Evolutionary conservation across 1,284 basidiomycete genomes (phyloP).

Genomic region (Anthracocystis walkeri): DNA sequence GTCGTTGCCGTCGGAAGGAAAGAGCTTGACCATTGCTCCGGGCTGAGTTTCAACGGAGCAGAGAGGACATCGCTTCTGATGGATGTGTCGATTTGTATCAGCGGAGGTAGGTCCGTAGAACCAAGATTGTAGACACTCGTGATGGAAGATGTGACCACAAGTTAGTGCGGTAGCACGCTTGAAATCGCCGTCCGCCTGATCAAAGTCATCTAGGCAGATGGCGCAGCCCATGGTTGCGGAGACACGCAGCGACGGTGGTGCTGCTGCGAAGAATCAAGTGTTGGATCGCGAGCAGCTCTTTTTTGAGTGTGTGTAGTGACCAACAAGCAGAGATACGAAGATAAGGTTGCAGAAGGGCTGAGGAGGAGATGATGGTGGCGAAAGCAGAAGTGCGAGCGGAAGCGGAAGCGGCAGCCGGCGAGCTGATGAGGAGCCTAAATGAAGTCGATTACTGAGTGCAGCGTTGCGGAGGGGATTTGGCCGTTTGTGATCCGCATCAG

Average conservation of each 20-base stretch:
- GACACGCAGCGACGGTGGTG: neutral
- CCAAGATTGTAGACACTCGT: conserved; percentile 38
- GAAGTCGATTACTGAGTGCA: neutral
- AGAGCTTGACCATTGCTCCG: conserved; percentile 20
- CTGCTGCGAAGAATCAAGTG: neutral
- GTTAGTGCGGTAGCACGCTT: conserved; percentile 32
- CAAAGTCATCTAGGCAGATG: conserved; percentile 51
- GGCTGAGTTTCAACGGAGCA: conserved; percentile 21
- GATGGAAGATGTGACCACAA: conserved; percentile 53
- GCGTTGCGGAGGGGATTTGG: neutral
- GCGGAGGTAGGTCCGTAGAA: conserved; percentile 24
- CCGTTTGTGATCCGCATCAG: neutral
- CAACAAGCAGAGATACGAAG: neutral
- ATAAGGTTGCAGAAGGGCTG: neutral
- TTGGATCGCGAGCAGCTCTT: neutral
- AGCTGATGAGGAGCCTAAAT: neutral
- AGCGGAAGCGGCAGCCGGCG: neutral
- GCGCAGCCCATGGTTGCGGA: conserved; percentile 38
- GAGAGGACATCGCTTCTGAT: conserved; percentile 34
- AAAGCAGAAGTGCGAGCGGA: too few species aligned
- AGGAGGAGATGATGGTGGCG: neutral
- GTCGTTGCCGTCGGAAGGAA: conserved; percentile 42
- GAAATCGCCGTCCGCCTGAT: conserved; percentile 23
- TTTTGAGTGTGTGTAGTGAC: neutral
- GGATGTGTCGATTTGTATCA: neutral